Base-by-base conservation (phyloP, 768 basidiomycete genomes). In the Brasilioporus rufonigricans region DNA sequence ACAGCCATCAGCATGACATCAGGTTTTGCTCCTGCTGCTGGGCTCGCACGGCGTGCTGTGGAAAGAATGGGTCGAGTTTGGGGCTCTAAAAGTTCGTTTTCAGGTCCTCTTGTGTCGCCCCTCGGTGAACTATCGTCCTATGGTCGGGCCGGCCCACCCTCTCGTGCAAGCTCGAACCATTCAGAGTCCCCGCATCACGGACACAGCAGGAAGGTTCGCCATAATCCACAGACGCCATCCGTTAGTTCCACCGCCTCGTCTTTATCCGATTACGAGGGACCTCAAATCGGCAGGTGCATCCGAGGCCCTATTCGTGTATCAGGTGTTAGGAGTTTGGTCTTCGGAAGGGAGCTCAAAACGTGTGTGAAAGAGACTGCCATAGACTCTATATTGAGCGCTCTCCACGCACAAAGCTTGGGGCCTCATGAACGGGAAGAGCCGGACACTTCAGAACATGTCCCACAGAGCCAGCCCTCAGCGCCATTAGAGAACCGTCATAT, bases 1-100 rank as follows among this genome's bases (percentile, higher is more conserved):
- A 83, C 86, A n/a, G 80, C 89, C 18, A 78, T 90, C 58, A 89
- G 87, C 61, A 84, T 91, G 74, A 81, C 86, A 3, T 78, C 77
- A 36, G 79, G 83, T 39, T 77, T 89, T 45, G 83, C 84, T 3
- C 86, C 87, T 26, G 86, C 85, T 21, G 86, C 87, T 18, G 88
- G 87, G 10, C 76, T 89, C 10, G 89, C 88, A 11, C 86, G 84
- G 64, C 80, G 86, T 53, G 88, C 90, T 4, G 87, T 88, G 4
- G 89, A 90, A 72, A 86, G 83, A 69, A 82, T 91, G 76, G 84
- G 85, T 36, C 79, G 82, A 38, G 84, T 80, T 21, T 85, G 79
- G 80, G 83, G 79, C 49, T 76, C 75, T 27, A 75, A 70, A 59
- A 35, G 58, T 29, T 65, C 73, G 8, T 57, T 71, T 48, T 71